Evolutionary conservation across 2,329 filamentous ascomycete genomes (phyloP).

Genomic region (Leptographium wingfieldii): DNA sequence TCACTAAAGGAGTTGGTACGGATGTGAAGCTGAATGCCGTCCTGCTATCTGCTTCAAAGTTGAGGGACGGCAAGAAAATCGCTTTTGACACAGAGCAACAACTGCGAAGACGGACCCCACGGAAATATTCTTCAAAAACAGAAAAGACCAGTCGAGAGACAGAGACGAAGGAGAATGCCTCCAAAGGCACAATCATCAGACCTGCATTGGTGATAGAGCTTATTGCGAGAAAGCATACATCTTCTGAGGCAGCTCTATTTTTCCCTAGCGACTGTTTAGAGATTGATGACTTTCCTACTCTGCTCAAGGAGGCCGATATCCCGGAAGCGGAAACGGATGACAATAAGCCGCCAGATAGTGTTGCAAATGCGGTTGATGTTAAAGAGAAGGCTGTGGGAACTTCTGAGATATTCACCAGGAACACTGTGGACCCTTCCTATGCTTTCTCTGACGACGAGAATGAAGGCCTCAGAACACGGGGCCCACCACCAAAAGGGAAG

Average conservation of each 20-base stretch:
- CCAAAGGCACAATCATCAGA: not conserved
- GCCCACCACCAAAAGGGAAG: not conserved
- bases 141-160: not conserved
- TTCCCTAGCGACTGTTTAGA: not conserved
- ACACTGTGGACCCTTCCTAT: conserved; percentile 15
- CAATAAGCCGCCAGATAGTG: not conserved
- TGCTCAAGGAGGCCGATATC: not conserved
- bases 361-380: not conserved
- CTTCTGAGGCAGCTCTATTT: not conserved
- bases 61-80: not conserved
- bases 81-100: not conserved
- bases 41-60: not conserved
- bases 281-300: not conserved
- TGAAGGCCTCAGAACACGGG: conserved; percentile 8
- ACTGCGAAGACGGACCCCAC: not conserved
- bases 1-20: not conserved
- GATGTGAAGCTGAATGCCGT: not conserved
- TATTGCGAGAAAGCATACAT: not conserved
- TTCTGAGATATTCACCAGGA: conserved; percentile 7
- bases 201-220: not conserved
- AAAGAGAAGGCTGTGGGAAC: not conserved
- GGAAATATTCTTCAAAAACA: not conserved
- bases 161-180: not conserved
- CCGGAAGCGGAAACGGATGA: not conserved
- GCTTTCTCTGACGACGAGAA: conserved; percentile 26